These are phyloP conservation scores for Abrus pulchellus DNA, from an alignment of 306 rosid species.

Conservation along the genomic window DNA sequence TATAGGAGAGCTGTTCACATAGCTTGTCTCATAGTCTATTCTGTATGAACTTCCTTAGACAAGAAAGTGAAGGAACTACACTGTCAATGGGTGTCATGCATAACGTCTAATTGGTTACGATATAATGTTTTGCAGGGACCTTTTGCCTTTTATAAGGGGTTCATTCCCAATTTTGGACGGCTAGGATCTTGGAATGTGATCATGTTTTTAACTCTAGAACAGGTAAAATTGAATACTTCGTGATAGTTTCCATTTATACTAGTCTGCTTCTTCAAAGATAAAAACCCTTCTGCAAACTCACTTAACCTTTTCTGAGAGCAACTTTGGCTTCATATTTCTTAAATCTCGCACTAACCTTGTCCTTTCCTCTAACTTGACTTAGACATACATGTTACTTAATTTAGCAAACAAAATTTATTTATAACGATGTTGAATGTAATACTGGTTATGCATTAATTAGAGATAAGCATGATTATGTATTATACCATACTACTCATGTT, in stretches of 20 bases:
- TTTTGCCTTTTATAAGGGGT: conserved; percentile 92
- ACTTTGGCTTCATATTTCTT: neutral
- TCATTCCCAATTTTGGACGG: conserved; percentile 92
- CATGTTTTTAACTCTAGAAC: conserved; percentile 97
- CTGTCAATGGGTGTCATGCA: conserved; percentile 4
- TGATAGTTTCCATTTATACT: neutral
- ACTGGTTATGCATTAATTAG: too few relatives aligned
- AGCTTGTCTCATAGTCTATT: neutral
- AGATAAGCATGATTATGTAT: too few relatives aligned
- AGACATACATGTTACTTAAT: neutral
- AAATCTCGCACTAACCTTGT: neutral
- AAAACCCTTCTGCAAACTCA: neutral
- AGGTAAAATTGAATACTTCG: conserved; percentile 62
- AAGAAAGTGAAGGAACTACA: neutral
- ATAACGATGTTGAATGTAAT: too few relatives aligned
- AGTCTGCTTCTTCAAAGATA: neutral
- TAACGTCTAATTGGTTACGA: conserved; percentile 22
- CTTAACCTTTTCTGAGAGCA: neutral
- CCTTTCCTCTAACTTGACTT: neutral
- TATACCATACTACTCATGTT: too few relatives aligned
- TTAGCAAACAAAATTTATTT: neutral
- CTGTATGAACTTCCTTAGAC: neutral
- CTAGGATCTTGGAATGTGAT: conserved; percentile 99
- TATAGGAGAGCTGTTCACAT: neutral
- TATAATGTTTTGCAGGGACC: conserved; percentile 80